phyloP scores from a whole-genome alignment of 1,284 basidiomycete genomes.

The Ganoderma resinaceum region DNA sequence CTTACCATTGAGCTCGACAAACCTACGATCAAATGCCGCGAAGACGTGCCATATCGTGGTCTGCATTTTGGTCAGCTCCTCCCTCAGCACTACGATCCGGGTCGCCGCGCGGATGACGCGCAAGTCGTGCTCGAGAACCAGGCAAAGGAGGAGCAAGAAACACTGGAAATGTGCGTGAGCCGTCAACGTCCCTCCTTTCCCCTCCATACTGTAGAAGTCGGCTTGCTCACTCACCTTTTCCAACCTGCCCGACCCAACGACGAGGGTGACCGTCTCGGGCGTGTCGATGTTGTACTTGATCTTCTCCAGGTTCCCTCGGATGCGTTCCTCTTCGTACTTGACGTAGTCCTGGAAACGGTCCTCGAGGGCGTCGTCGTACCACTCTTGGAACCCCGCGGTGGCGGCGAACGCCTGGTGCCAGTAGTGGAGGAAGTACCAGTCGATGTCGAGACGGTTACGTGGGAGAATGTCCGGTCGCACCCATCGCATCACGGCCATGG shows the following conservation, averaged over 20 bases:
- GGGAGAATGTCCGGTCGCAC: slow-evolving; percentile 22
- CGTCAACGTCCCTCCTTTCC: not conserved
- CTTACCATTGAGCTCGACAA: slow-evolving; percentile 10
- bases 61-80: slow-evolving; percentile 35
- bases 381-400: not conserved
- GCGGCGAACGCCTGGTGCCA: slow-evolving; percentile 1
- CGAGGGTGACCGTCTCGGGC: slow-evolving; percentile 33
- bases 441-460: slow-evolving; percentile 28
- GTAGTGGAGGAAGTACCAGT: slow-evolving; percentile 26
- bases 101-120: slow-evolving; percentile 15
- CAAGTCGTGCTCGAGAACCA: slow-evolving; percentile 23
- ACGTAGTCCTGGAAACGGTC: slow-evolving; percentile 33
- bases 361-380: not conserved
- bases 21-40: slow-evolving; percentile 1
- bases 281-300: slow-evolving; percentile 37
- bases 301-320: slow-evolving; percentile 25
- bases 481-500: slow-evolving; percentile 29
- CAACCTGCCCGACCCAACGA: slow-evolving; percentile 30
- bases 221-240: slow-evolving; percentile 30
- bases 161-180: slow-evolving; percentile 36
- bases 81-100: slow-evolving; percentile 7
- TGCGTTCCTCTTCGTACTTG: slow-evolving; percentile 34
- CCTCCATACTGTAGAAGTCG: too few species aligned
- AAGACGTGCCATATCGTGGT: slow-evolving; percentile 10
- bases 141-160: slow-evolving; percentile 26